Conservation (phyloP, 2,329 filamentous ascomycete species). For the Fusarium protoensiforme region DNA sequence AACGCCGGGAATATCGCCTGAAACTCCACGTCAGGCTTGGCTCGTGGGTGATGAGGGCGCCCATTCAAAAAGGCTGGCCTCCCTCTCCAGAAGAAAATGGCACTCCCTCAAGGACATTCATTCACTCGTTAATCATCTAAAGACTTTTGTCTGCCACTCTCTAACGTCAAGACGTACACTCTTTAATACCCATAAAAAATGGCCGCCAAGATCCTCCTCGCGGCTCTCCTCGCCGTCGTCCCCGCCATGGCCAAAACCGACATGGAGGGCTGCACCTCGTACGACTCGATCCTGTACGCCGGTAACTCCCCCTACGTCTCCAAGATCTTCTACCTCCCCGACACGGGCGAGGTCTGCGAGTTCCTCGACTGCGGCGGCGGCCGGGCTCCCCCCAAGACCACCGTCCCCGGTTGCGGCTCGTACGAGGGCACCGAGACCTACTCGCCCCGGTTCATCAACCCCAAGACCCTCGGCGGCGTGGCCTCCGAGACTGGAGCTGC, state of each 20-base stretch:
- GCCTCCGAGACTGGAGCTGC: constrained; percentile 10
- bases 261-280: constrained; percentile 57
- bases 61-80: constrained; percentile 22
- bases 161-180: constrained; percentile 8
- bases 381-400: constrained; percentile 71
- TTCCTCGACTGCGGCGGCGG: constrained; percentile 76
- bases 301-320: constrained; percentile 55
- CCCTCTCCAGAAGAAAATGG: background rate
- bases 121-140: constrained; percentile 1
- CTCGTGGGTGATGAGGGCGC: background rate
- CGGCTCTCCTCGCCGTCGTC: constrained; percentile 45
- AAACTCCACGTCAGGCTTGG: background rate
- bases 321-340: constrained; percentile 70
- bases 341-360: constrained; percentile 72
- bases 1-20: constrained; percentile 17
- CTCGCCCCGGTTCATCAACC: constrained; percentile 60
- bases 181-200: constrained; percentile 33
- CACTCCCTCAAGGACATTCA: constrained; percentile 1
- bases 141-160: constrained; percentile 5
- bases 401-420: constrained; percentile 67
- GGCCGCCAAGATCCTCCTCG: constrained; percentile 40
- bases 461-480: constrained; percentile 39
- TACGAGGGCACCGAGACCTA: constrained; percentile 68
- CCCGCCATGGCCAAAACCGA: constrained; percentile 57
- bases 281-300: constrained; percentile 46